phyloP scores from a whole-genome alignment of 345 rosid species.

The Melaleuca quinquenervia region DNA sequence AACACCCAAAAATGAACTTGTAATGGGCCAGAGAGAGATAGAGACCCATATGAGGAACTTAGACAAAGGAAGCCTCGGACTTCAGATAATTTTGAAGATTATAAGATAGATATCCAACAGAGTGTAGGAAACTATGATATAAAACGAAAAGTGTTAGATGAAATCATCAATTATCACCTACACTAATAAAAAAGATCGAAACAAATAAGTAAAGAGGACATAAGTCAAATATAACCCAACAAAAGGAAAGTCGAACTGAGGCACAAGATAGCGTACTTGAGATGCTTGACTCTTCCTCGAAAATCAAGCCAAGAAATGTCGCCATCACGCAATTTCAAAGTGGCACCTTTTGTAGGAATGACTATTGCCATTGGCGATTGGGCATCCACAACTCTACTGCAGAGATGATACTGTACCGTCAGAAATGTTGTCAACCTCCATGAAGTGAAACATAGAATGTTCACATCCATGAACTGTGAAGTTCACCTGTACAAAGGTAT shows the following conservation, averaged over 20 bases:
- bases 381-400: conserved; percentile 87
- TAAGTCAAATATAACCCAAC: not conserved
- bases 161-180: not conserved
- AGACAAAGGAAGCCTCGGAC: not conserved
- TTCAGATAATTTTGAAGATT: not conserved
- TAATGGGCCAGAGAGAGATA: not conserved
- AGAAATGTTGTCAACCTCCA: conserved; percentile 6
- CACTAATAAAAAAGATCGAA: not conserved
- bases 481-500: conserved; percentile 85
- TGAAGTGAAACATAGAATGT: not conserved
- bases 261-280: conserved; percentile 30
- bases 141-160: not conserved
- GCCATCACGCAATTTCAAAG: conserved; percentile 52
- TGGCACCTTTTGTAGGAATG: conserved; percentile 44
- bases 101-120: not conserved
- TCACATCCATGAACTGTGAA: conserved; percentile 1
- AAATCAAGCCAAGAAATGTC: conserved; percentile 81
- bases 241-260: not conserved
- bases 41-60: not conserved
- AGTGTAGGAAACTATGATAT: not conserved
- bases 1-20: not conserved
- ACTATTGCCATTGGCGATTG: conserved; percentile 81
- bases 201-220: not conserved
- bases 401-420: conserved; percentile 21
- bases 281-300: conserved; percentile 35